Percentiles rank a stretch among this genome's conserved stretches.
Evolutionary conservation across 495 filamentous ascomycete genomes (phyloP).

Genomic region (Talaromyces nanjingensis): DNA sequence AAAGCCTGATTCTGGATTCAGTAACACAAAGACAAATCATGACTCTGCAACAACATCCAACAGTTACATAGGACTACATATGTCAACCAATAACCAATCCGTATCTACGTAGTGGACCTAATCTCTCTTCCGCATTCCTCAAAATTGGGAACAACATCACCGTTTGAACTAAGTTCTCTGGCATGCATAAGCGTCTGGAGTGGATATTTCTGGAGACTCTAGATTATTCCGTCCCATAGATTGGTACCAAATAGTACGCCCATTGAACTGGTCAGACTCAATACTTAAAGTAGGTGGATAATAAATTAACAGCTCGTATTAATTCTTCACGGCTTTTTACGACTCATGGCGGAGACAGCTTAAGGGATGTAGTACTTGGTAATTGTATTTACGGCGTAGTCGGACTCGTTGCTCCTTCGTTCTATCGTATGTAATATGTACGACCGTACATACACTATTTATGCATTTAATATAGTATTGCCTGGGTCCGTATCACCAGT

Average conservation of each 20-base stretch:
- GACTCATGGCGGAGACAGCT: not conserved
- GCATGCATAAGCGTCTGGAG: conserved; percentile 9
- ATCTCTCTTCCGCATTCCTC: conserved; percentile 5
- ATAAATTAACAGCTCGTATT: not conserved
- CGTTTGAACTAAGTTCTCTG: conserved; percentile 10
- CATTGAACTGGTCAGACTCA: too few relatives aligned
- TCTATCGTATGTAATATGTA: not conserved
- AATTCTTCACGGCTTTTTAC: not conserved
- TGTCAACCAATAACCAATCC: not conserved
- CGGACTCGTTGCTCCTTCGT: not conserved
- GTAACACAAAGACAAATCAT: not conserved
- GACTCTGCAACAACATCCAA: not conserved
- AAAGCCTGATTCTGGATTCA: not conserved
- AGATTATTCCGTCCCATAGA: not conserved
- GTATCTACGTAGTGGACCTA: not conserved
- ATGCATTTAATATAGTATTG: not conserved
- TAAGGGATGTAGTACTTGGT: not conserved
- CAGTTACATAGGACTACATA: not conserved
- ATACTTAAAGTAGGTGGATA: too few relatives aligned
- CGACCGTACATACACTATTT: not conserved
- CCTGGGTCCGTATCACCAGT: not conserved
- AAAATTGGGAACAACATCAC: conserved; percentile 8
- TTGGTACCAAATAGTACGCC: not conserved
- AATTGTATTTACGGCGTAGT: not conserved
- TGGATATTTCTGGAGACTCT: not conserved